Conservation (phyloP, 2,329 filamentous ascomycete species). For the Sporothrix schenckii region DNA sequence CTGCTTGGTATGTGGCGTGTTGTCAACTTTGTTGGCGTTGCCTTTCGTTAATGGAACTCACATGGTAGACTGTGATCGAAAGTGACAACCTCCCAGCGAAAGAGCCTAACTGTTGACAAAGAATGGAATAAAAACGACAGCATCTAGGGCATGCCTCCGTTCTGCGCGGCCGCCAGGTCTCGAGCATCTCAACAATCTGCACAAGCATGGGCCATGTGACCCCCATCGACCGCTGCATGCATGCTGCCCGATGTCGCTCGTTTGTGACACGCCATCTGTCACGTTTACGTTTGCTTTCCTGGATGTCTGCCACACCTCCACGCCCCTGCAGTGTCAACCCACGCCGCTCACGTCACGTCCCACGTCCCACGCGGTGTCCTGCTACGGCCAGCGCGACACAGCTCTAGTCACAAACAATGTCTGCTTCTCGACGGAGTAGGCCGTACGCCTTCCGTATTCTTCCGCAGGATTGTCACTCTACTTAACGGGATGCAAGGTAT, state of each 20-base stretch:
- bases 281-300: slow-evolving; percentile 5
- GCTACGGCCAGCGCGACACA: not conserved
- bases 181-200: not conserved
- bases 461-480: too few species aligned
- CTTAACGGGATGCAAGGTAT: not conserved
- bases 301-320: not conserved
- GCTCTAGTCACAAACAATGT: not conserved
- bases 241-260: not conserved
- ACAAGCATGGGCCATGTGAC: not conserved
- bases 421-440: too few species aligned
- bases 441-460: too few species aligned
- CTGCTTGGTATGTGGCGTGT: not conserved
- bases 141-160: too few species aligned
- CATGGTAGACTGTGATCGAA: too few species aligned
- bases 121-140: too few species aligned
- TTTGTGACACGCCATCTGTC: not conserved
- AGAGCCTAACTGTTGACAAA: too few species aligned
- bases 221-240: not conserved
- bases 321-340: not conserved
- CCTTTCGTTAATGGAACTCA: too few species aligned
- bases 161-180: not conserved
- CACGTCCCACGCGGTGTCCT: not conserved
- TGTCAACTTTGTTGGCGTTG: not conserved
- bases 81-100: too few species aligned
- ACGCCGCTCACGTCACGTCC: not conserved